Evolutionary conservation across 495 filamentous ascomycete species (phyloP).

Genomic region (Lindgomyces ingoldianus): DNA sequence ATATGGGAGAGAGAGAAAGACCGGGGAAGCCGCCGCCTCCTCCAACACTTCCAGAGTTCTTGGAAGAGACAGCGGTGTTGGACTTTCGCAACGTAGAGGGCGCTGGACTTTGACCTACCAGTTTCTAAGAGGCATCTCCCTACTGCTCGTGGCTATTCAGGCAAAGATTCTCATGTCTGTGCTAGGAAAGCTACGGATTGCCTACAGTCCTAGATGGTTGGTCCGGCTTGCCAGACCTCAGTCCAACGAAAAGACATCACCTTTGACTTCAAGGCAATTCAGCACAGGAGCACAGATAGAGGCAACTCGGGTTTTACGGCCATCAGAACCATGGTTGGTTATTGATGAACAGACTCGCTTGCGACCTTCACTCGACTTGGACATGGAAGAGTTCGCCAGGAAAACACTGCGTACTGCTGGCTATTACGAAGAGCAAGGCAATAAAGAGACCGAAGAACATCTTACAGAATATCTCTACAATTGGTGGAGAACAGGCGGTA

Average conservation of each 20-base stretch:
- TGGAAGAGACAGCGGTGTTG: conserved; percentile 63
- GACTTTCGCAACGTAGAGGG: conserved; percentile 69
- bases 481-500: conserved; percentile 78
- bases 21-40: conserved; percentile 47
- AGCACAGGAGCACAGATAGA: neutral
- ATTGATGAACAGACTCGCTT: conserved; percentile 13
- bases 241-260: conserved; percentile 39
- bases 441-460: conserved; percentile 57
- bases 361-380: conserved; percentile 36
- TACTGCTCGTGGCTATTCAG: conserved; percentile 62
- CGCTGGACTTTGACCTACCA: conserved; percentile 72
- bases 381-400: conserved; percentile 74
- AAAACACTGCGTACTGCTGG: conserved; percentile 46
- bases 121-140: conserved; percentile 71
- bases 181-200: conserved; percentile 63
- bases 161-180: conserved; percentile 56
- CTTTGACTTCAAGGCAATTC: neutral
- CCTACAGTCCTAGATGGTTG: conserved; percentile 42
- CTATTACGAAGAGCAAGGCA: conserved; percentile 25
- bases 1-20: conserved; percentile 63
- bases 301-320: too few relatives aligned
- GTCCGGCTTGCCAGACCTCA: conserved; percentile 38
- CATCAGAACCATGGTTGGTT: conserved; percentile 27
- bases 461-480: conserved; percentile 72
- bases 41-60: conserved; percentile 35